Evolutionary conservation across 768 basidiomycete genomes (phyloP), one percentile per base, ranked within the genome.

Genomic region (Lentinula guzmanii): DNA sequence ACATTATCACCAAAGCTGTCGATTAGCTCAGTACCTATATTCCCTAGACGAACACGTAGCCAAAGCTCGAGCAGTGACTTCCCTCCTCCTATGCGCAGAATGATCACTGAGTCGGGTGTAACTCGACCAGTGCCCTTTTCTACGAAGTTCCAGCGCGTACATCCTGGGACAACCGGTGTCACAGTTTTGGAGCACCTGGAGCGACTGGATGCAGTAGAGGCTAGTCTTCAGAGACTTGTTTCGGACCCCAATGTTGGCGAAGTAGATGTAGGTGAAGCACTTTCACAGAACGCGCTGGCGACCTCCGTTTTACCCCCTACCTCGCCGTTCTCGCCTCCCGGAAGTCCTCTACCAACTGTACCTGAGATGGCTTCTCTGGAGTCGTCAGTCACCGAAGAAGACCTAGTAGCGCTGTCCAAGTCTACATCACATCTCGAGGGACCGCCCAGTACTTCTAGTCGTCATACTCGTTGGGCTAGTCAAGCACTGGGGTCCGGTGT

Each of bases 121-220:
- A 79, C 84, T 18, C 82, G 92, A 37, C 91, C 92, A 0, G 87
- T 93, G 13, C 89, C 91, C 3, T 91, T 93, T 70, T 85, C 86
- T 11, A 82, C 86, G n/a, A 93, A 92, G 73, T 90, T 90, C 72
- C 85, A 89, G 68, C 83, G 86, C 52, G 86, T 93, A 37, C 89
- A 91, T 68, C 91, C 91, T 51, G 90, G 89, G 41, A 92, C 91
- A 33, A 93, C 91, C 0, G 93, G 93, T 10, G 91, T 94, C 28
- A 88, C 86, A 9, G 87, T 94, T 52, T 79, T 95, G 41, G 90
- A 91, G 67, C 91, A 93, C 65, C 79, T 95, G 65, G 93, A 95
- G 69, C 85, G 90, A 51, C 73, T 95, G 51, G 93, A 95, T 69
- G 87, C 84, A 15, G 90, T 90, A 16, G 90, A 93, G 65, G 89